Conservation (phyloP, 2,329 filamentous ascomycete genomes). For the Fusarium sp. region DNA sequence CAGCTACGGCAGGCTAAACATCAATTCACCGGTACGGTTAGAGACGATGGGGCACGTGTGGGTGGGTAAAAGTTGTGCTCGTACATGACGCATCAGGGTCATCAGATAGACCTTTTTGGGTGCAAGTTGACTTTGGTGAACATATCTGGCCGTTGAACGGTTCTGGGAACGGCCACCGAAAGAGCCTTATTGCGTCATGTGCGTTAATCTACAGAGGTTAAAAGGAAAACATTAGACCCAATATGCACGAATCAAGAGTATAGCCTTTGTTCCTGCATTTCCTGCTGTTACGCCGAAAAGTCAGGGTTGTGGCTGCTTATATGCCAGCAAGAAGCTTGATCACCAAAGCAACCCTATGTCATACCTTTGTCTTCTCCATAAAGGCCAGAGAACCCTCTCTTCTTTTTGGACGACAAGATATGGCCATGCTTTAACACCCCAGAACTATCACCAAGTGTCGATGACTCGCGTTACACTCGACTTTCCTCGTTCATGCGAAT, state of each 20-base stretch:
- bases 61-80: neutral
- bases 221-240: neutral
- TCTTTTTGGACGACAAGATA: neutral
- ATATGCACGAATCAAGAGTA: neutral
- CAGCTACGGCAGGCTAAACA: no score
- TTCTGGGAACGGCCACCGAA: neutral
- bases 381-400: neutral
- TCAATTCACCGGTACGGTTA: no score
- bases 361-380: neutral
- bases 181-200: neutral
- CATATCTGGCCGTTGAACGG: neutral
- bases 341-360: neutral
- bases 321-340: neutral
- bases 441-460: neutral
- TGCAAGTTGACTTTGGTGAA: neutral
- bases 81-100: neutral
- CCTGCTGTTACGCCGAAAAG: neutral
- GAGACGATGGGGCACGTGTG: no score
- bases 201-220: neutral
- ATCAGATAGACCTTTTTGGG: neutral
- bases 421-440: no score
- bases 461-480: neutral
- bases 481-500: neutral
- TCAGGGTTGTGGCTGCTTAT: neutral
- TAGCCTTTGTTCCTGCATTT: neutral